A percentile compares a stretch with the other conserved stretches of the same genome.
Conservation (phyloP, 2,329 filamentous ascomycete genomes). For the Sporothrix dimorphospora region DNA sequence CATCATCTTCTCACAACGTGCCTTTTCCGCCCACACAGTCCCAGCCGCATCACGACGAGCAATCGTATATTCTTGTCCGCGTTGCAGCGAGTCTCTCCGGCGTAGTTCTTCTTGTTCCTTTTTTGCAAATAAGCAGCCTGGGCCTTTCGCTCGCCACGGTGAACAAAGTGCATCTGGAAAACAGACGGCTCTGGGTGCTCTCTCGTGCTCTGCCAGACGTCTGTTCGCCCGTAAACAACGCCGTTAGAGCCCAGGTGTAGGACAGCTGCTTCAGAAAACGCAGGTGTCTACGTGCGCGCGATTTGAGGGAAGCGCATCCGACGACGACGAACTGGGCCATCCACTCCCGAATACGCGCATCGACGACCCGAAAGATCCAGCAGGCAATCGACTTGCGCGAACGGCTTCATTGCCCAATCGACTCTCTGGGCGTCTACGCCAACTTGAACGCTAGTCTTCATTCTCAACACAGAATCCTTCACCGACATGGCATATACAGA, state of each 20-base stretch:
- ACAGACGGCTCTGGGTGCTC: neutral
- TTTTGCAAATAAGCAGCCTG: slow-evolving; percentile 16
- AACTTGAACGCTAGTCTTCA: too few relatives aligned
- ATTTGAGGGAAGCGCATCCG: neutral
- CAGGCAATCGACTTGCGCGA: neutral
- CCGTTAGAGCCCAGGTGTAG: neutral
- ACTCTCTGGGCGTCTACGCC: neutral
- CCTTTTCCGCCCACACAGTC: neutral
- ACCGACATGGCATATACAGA: slow-evolving; percentile 85
- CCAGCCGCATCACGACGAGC: neutral
- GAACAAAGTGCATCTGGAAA: slow-evolving; percentile 8
- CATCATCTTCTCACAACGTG: neutral
- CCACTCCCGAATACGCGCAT: neutral
- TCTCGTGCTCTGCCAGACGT: slow-evolving; percentile 1
- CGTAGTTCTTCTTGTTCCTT: slow-evolving; percentile 20
- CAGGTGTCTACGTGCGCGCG: neutral
- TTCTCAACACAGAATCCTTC: too few relatives aligned
- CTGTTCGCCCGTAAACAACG: slow-evolving; percentile 12
- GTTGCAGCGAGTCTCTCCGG: slow-evolving; percentile 2
- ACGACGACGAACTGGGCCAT: neutral
- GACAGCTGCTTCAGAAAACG: neutral
- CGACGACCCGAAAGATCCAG: neutral
- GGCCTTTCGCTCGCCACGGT: neutral
- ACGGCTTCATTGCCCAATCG: neutral
- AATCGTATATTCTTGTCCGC: slow-evolving; percentile 3